Conservation (phyloP, 495 filamentous ascomycete genomes). For the Aspergillus kassunensis region DNA sequence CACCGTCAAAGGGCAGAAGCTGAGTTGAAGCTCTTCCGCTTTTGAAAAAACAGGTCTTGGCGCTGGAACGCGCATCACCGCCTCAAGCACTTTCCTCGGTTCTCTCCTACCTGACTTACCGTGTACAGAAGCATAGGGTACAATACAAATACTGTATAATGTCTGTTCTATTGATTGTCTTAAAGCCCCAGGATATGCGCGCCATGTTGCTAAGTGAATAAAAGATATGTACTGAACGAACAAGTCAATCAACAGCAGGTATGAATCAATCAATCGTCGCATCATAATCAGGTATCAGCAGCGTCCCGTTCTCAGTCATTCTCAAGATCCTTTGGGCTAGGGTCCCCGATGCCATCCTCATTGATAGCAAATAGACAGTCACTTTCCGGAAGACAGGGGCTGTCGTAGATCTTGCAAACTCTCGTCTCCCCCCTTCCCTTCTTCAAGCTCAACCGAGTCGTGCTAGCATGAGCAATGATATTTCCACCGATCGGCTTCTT, state of each 20-base stretch:
- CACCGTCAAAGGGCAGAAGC: conserved; percentile 32
- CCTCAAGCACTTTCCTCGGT: neutral
- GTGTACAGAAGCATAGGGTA: too few relatives aligned
- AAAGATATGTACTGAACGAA: conserved; percentile 14
- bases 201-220: conserved; percentile 3
- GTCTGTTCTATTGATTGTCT: neutral
- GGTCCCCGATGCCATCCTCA: conserved; percentile 94
- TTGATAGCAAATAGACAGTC: conserved; percentile 96
- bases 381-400: conserved; percentile 91
- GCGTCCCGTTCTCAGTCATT: conserved; percentile 54
- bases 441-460: conserved; percentile 83
- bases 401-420: conserved; percentile 98
- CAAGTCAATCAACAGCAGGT: conserved; percentile 4
- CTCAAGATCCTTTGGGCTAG: conserved; percentile 91
- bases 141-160: neutral
- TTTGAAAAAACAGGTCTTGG: conserved; percentile 47
- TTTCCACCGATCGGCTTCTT: conserved; percentile 99
- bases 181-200: neutral
- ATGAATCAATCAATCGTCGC: conserved; percentile 18
- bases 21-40: conserved; percentile 36
- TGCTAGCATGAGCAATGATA: conserved; percentile 96
- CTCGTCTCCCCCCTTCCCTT: conserved; percentile 94
- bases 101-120: too few relatives aligned
- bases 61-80: conserved; percentile 22
- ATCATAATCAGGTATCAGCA: too few relatives aligned